phyloP scores from a whole-genome alignment of 352 stramenopile species.

The Pythium rhizo-oryzae region DNA sequence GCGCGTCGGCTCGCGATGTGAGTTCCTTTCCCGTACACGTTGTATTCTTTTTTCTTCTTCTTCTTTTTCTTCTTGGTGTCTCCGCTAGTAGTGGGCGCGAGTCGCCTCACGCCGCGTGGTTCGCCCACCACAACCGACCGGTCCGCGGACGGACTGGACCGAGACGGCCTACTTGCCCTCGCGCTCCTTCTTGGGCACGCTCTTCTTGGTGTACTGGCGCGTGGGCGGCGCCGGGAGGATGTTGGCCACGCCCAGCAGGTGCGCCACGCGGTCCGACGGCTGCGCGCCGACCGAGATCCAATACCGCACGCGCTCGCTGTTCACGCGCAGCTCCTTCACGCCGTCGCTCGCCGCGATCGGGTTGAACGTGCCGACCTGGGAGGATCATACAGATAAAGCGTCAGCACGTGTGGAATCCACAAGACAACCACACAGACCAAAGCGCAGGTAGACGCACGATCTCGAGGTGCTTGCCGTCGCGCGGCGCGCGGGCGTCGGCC shows the following conservation, averaged over 20 bases:
- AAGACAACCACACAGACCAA: neutral
- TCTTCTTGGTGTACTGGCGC: slow-evolving; percentile 86
- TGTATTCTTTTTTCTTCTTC: too few species aligned
- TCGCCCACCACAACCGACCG: too few species aligned
- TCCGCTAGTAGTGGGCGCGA: too few species aligned
- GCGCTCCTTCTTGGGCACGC: slow-evolving; percentile 82
- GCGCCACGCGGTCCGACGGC: slow-evolving; percentile 81
- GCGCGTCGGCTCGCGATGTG: too few species aligned
- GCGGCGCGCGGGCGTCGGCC: slow-evolving; percentile 76
- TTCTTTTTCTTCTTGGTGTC: too few species aligned
- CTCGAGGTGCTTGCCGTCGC: slow-evolving; percentile 86
- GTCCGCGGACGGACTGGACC: too few species aligned
- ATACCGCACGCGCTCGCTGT: slow-evolving; percentile 86
- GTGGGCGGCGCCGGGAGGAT: slow-evolving; percentile 84
- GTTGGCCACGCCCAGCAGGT: slow-evolving; percentile 82
- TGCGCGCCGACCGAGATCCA: slow-evolving; percentile 89
- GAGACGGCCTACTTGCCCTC: slow-evolving; percentile 45
- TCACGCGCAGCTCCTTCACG: slow-evolving; percentile 88
- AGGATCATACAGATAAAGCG: neutral
- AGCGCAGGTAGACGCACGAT: slow-evolving; percentile 53
- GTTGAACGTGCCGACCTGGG: slow-evolving; percentile 86
- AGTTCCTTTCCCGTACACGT: too few species aligned
- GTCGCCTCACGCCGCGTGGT: too few species aligned
- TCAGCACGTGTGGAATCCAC: neutral
- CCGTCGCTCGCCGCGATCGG: slow-evolving; percentile 80